Percentiles rank a stretch among this genome's conserved stretches.
Evolutionary conservation across 2,329 filamentous ascomycete species (phyloP).

Genomic region (Rugonectria rugulosa): DNA sequence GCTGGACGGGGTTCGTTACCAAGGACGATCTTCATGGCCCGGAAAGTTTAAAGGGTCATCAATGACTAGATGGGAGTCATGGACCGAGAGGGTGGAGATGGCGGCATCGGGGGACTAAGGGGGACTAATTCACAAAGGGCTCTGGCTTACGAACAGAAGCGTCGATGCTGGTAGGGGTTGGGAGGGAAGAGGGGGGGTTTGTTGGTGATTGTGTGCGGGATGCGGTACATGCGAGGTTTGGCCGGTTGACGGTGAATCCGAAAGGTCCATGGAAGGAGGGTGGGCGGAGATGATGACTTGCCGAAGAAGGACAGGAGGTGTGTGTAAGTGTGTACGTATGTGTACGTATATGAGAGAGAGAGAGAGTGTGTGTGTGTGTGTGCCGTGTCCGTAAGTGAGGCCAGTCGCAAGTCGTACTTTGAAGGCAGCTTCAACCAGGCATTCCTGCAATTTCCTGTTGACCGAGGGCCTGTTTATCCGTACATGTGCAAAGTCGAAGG

Average conservation of each 20-base stretch:
- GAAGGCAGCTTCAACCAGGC: constrained; percentile 1
- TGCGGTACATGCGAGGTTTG: constrained; percentile 3
- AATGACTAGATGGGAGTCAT: constrained; percentile 4
- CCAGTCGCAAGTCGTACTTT: background rate
- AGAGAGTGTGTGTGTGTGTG: no score
- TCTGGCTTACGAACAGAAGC: background rate
- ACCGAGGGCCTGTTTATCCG: no score
- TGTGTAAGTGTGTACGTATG: no score
- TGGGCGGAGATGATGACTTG: no score
- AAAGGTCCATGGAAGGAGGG: background rate
- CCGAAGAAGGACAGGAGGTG: no score
- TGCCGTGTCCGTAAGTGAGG: background rate
- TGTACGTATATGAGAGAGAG: no score
- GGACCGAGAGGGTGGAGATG: constrained; percentile 10
- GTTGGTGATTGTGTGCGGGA: no score
- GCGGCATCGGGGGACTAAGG: background rate
- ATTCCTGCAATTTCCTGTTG: constrained; percentile 35
- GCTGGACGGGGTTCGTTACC: background rate
- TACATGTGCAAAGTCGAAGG: no score
- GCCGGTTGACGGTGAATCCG: no score
- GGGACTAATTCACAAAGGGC: background rate
- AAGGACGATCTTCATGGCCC: constrained; percentile 10
- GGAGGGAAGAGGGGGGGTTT: background rate
- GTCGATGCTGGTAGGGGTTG: background rate
- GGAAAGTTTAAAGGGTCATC: constrained; percentile 12